phyloP scores from a whole-genome alignment of 305 asterid genomes.

The Coffea humblotiana region DNA sequence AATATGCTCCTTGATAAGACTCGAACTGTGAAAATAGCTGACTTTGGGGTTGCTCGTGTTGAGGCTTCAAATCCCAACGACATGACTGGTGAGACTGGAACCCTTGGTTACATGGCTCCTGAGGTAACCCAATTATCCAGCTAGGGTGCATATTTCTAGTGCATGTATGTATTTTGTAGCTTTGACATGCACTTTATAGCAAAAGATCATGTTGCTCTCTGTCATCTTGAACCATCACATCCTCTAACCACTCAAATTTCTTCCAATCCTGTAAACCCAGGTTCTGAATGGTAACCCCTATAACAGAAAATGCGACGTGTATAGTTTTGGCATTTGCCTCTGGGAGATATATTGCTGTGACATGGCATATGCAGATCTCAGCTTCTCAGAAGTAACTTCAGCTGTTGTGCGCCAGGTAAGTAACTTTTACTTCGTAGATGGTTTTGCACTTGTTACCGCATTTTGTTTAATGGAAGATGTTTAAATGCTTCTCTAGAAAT shows the following conservation, averaged over 20 bases:
- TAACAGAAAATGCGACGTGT: conserved; percentile 41
- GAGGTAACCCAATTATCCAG: conserved; percentile 25
- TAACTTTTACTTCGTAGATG: background rate
- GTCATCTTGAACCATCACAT: background rate
- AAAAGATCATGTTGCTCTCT: conserved; percentile 1
- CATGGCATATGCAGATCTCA: conserved; percentile 46
- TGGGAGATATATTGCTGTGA: conserved; percentile 50
- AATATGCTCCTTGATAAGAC: conserved; percentile 39
- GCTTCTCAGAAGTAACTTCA: conserved; percentile 42
- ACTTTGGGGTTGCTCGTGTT: conserved; percentile 40
- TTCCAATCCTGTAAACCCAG: conserved; percentile 15
- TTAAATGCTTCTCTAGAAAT: background rate
- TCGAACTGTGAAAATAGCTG: conserved; percentile 36
- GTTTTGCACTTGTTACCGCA: background rate
- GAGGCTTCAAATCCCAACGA: conserved; percentile 39
- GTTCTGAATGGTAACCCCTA: conserved; percentile 41
- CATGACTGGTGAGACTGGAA: conserved; percentile 42
- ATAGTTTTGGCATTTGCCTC: conserved; percentile 44
- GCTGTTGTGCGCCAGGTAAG: conserved; percentile 44
- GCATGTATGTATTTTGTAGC: background rate
- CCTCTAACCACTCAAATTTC: background rate
- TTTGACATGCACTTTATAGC: background rate
- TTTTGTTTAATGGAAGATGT: background rate
- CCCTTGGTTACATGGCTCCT: conserved; percentile 47
- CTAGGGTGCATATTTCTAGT: background rate